Base-by-base conservation (phyloP, 2,329 filamentous ascomycete genomes). In the Bretziella fagacearum region DNA sequence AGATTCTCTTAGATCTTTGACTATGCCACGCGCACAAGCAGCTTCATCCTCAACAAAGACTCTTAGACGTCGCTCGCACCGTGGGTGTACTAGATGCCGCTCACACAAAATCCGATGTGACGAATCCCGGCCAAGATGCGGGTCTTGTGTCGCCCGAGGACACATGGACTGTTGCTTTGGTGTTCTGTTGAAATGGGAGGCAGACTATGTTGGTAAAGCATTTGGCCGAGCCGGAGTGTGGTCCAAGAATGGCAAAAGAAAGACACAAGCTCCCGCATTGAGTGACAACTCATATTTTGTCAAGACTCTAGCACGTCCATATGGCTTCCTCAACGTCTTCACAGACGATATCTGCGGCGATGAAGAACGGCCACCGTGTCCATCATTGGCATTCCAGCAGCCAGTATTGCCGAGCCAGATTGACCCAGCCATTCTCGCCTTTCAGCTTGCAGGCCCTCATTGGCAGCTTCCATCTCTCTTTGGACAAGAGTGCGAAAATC, bases 171-270 rank as follows among this genome's bases (percentile, higher is more conserved):
- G 54, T 41, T 17, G 15, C 7, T 46, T 39, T 22, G 23, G 22
- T 15, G 8, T 46, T 7, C 13, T 10, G 10, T 35, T 46, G 8
- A 59, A 60, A 50, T 59, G 58, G 57, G 57, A 60, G 27, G 41
- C 54, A 0, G 58, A 59, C 46, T 60, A 57, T 32, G 48, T 53
- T 5, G 58, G 58, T 0, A 37, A 55, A 2, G 58, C 58, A 6
- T 59, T 59, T 52, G 58, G 58, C 2, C 27, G 58, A 22, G 53
- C 55, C 20, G 58, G 58, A 2, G 55, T 58, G 10, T 60, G 57
- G 58, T 48, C 52, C 3, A 59, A 57, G 15, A 50, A 50, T n/a
- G 44, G 44, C 5, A 46, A 39, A 25, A 6, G 32, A 13, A 46
- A 46, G 13, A n/a, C n/a, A n/a, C n/a, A n/a, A n/a, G 18, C 20